Conservation (phyloP, 441 rosid genomes). For the Erodium moschatum region DNA sequence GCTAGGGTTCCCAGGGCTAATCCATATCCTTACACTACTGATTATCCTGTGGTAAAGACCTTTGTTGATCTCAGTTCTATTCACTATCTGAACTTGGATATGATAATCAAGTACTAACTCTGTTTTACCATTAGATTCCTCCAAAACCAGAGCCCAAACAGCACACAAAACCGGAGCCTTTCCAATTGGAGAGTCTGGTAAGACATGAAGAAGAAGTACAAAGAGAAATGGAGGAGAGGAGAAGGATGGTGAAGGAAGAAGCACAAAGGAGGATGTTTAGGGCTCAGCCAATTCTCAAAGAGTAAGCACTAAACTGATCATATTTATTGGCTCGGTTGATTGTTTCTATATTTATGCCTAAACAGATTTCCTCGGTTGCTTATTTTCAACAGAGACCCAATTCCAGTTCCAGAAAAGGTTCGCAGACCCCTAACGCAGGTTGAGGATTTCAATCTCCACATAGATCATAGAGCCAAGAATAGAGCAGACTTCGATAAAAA, state of each 20-base stretch:
- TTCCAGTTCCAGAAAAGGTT: slow-evolving; percentile 76
- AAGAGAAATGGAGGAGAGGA: slow-evolving; percentile 75
- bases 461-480: slow-evolving; percentile 57
- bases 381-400: slow-evolving; percentile 50
- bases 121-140: slow-evolving; percentile 36
- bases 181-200: slow-evolving; percentile 74
- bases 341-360: no score
- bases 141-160: slow-evolving; percentile 80
- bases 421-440: slow-evolving; percentile 81
- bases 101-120: neutral
- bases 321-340: no score
- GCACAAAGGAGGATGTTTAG: slow-evolving; percentile 63
- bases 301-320: slow-evolving; percentile 42
- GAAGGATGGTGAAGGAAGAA: slow-evolving; percentile 60
- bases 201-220: slow-evolving; percentile 85
- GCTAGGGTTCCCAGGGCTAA: slow-evolving; percentile 68
- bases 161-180: slow-evolving; percentile 74
- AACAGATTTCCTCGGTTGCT: no score
- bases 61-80: no score
- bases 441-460: slow-evolving; percentile 59
- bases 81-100: neutral
- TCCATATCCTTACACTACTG: slow-evolving; percentile 94
- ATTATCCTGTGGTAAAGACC: slow-evolving; percentile 22
- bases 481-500: slow-evolving; percentile 90
- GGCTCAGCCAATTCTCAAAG: slow-evolving; percentile 68